Percentiles rank a stretch among this genome's conserved stretches.
Conservation (phyloP, 306 rosid species). For the Castanopsis chinensis region DNA sequence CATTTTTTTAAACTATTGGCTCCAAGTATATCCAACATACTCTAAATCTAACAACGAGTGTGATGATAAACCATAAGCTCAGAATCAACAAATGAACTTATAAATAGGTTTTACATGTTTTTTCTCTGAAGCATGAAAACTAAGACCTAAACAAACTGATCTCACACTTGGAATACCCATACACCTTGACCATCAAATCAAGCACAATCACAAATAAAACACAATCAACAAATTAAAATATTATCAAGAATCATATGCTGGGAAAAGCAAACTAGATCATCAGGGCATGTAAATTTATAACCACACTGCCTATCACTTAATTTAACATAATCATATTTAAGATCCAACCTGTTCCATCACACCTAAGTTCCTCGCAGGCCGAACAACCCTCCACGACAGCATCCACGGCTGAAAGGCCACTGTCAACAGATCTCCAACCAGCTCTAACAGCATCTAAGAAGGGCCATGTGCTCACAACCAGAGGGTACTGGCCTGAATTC, state of each 20-base stretch:
- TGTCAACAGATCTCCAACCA: conserved; percentile 76
- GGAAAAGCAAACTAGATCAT: not conserved
- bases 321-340: conserved; percentile 4
- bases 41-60: not conserved
- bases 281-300: not conserved
- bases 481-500: conserved; percentile 45
- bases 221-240: not conserved
- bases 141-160: no score
- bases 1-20: not conserved
- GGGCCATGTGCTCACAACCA: conserved; percentile 97
- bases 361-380: conserved; percentile 79
- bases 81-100: no score
- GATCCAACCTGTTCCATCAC: conserved; percentile 88
- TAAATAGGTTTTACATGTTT: no score
- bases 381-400: conserved; percentile 91
- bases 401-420: conserved; percentile 77
- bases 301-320: not conserved
- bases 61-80: not conserved
- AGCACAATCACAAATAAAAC: conserved; percentile 3
- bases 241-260: not conserved
- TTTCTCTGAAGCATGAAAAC: no score
- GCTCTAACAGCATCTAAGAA: conserved; percentile 86
- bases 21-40: not conserved
- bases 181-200: not conserved
- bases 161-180: not conserved